Evolutionary conservation across 1,139 yeast species (phyloP), one percentile per base, ranked within the genome.

Genomic region (Blastobotrys serpentis): DNA sequence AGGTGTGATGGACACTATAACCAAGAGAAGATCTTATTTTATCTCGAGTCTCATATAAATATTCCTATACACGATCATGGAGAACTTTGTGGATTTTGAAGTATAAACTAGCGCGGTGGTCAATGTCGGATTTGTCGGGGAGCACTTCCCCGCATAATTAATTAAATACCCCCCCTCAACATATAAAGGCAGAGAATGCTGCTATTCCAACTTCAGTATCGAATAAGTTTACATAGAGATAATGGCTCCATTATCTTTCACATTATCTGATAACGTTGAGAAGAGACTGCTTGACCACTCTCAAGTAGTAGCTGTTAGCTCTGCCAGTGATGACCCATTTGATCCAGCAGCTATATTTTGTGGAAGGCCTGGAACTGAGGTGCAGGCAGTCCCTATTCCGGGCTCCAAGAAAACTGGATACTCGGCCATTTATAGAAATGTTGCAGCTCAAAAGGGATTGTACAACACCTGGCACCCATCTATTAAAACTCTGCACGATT

Each of bases 381-480:
- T 57, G 16, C 70, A 69, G 61, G 66, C 76, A 2, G 61, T 69
- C 3, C 69, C 81, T 0, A 50, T 83, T 0, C 78, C 82, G 1
- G 72, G 76, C 23, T 54, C 82, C 38, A 66, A 64, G 49, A 62
- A 61, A 53, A 68, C 70, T 1, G 86, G 86, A 1, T 77, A 61
- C 60, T 79, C 86, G 10, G 66, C 76, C 1, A 59, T 80, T 37
- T 84, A 77, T 63, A 69, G 88, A 58, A 80, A 77, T 60, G 64
- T 61, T 1, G 58, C 55, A 40, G 60, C 72, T 2, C 41, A 58
- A 1, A 72, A 76, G 18, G 56, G 61, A 17, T 67, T 83, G 49
- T 57, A 76, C 32, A 64, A 72, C 11, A 72, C 77, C 18, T 56
- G 69, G 22, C 83, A 81, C 55, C 80, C 84, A 2, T 60, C 70